Evolutionary conservation across 352 stramenopile species (phyloP).

Genomic region (Globisporangium sylvaticum): DNA sequence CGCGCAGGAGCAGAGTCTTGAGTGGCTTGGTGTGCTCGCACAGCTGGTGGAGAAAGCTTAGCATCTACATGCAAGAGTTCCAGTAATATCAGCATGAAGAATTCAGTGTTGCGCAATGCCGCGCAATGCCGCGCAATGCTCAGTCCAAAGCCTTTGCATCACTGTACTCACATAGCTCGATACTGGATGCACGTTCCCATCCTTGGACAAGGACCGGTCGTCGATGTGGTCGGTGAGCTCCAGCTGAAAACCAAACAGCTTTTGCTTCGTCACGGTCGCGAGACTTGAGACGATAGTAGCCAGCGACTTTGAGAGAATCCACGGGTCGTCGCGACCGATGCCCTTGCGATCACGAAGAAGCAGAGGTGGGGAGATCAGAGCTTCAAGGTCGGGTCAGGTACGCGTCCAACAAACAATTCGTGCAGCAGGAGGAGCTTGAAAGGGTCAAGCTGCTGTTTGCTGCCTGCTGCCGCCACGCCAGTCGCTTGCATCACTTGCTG

Average conservation of each 20-base stretch:
- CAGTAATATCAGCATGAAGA: not conserved
- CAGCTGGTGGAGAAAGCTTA: no score
- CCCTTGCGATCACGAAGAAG: constrained; percentile 63
- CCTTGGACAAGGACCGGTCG: constrained; percentile 53
- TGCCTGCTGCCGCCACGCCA: constrained; percentile 4
- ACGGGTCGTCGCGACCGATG: constrained; percentile 59
- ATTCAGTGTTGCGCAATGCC: not conserved
- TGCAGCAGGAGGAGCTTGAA: constrained; percentile 63
- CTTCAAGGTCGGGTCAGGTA: constrained; percentile 34
- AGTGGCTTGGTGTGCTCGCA: no score
- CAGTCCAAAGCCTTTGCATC: not conserved
- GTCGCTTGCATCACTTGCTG: constrained; percentile 5
- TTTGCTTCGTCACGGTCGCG: constrained; percentile 46
- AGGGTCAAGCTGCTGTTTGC: constrained; percentile 25
- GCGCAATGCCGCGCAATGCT: not conserved
- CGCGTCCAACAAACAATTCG: constrained; percentile 35
- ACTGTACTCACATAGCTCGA: constrained; percentile 57
- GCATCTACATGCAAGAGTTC: not conserved
- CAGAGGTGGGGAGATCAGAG: constrained; percentile 43
- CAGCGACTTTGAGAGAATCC: constrained; percentile 49
- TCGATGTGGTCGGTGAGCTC: constrained; percentile 38
- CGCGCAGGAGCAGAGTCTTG: no score
- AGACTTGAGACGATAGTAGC: constrained; percentile 35
- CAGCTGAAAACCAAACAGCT: constrained; percentile 58
- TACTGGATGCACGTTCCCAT: constrained; percentile 75